These are phyloP conservation scores for Pseudopithomyces maydicus DNA, from an alignment of 2,329 filamentous ascomycete species.

Conservation along the genomic window DNA sequence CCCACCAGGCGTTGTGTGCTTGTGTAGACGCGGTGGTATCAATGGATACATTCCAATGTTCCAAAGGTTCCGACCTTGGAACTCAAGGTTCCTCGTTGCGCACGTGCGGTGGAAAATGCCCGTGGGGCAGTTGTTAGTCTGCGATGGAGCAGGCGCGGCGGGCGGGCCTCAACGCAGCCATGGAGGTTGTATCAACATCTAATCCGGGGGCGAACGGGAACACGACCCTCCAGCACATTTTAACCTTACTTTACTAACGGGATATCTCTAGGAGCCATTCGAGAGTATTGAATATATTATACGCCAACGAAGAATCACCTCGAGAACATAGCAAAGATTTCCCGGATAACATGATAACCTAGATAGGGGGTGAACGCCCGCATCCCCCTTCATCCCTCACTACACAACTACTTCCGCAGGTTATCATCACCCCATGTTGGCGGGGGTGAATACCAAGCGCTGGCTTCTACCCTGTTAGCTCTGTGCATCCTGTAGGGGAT, in stretches of 20 bases:
- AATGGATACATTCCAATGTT: too few species aligned
- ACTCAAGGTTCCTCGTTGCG: too few species aligned
- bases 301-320: neutral
- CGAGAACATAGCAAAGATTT: neutral
- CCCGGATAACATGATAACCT: constrained; percentile 8
- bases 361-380: neutral
- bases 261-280: neutral
- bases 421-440: neutral
- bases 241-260: neutral
- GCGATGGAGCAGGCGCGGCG: neutral
- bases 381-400: constrained; percentile 4
- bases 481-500: neutral
- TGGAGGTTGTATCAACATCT: neutral
- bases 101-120: neutral
- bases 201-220: neutral
- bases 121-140: neutral
- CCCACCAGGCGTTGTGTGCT: neutral
- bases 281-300: constrained; percentile 3
- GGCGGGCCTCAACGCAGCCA: neutral
- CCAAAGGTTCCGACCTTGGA: too few species aligned
- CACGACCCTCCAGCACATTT: neutral
- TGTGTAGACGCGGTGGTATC: neutral
- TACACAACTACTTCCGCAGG: neutral
- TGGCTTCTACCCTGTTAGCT: neutral
- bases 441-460: neutral